These are phyloP conservation scores for Sordariomycetes sp. DNA, from an alignment of 2,329 filamentous ascomycete species.

Conservation along the genomic window DNA sequence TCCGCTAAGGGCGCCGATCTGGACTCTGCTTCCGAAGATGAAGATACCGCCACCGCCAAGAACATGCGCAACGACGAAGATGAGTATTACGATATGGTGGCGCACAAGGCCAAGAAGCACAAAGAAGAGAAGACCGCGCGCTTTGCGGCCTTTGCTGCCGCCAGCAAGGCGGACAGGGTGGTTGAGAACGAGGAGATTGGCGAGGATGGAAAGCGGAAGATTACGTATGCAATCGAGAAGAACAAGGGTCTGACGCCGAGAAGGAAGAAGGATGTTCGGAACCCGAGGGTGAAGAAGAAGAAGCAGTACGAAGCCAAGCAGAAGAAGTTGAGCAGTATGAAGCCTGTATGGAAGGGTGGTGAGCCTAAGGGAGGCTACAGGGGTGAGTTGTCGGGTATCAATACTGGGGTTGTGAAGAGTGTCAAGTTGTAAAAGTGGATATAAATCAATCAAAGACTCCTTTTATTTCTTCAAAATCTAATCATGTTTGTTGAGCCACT, in stretches of 20 bases:
- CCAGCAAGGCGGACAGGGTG: slow-evolving; percentile 54
- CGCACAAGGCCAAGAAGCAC: slow-evolving; percentile 59
- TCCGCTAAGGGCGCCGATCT: slow-evolving; percentile 57
- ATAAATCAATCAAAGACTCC: too few relatives aligned
- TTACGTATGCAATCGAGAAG: slow-evolving; percentile 91
- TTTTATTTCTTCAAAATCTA: too few relatives aligned
- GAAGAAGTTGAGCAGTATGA: slow-evolving; percentile 90
- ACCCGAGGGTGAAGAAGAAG: slow-evolving; percentile 96
- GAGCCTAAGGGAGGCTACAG: slow-evolving; percentile 78
- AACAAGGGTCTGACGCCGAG: slow-evolving; percentile 91
- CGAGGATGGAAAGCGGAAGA: slow-evolving; percentile 81
- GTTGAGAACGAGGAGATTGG: slow-evolving; percentile 62
- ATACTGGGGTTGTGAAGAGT: slow-evolving; percentile 86
- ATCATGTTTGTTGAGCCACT: too few relatives aligned
- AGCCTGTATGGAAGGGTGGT: slow-evolving; percentile 76
- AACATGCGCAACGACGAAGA: slow-evolving; percentile 51
- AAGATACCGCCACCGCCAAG: slow-evolving; percentile 46
- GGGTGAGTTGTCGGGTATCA: slow-evolving; percentile 92
- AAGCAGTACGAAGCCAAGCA: slow-evolving; percentile 94
- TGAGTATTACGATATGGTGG: slow-evolving; percentile 87
- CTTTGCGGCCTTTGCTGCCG: slow-evolving; percentile 46
- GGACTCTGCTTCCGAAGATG: slow-evolving; percentile 59
- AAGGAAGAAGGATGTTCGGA: slow-evolving; percentile 88
- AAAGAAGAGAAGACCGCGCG: slow-evolving; percentile 60
- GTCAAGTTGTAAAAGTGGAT: slow-evolving; percentile 78